Evolutionary conservation across 805 yeast genomes (phyloP).

Genomic region (Candida fluviatilis): DNA sequence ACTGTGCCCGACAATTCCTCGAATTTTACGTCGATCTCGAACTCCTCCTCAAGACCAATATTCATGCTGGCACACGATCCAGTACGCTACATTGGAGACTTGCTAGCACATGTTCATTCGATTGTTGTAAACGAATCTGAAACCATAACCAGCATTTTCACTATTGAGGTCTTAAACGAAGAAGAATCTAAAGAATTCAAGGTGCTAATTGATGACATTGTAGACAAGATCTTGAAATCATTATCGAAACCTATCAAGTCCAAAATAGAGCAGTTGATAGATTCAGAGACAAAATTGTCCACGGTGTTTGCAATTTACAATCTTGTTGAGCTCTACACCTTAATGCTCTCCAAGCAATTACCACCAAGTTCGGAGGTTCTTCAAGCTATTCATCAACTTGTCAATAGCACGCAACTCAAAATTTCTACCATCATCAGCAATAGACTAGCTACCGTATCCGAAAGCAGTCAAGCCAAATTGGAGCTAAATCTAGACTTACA

Average conservation of each 20-base stretch:
- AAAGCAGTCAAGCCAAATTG: constrained; percentile 36
- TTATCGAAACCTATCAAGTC: constrained; percentile 59
- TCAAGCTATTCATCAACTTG: constrained; percentile 19
- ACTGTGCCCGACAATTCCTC: constrained; percentile 12
- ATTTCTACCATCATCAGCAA: constrained; percentile 22
- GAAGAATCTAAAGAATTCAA: constrained; percentile 27
- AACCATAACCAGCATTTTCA: constrained; percentile 58
- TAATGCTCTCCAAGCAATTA: constrained; percentile 58
- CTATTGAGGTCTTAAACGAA: constrained; percentile 14
- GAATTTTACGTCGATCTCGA: constrained; percentile 3
- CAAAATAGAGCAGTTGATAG: constrained; percentile 62
- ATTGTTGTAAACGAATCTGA: constrained; percentile 86
- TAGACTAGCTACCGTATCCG: constrained; percentile 27
- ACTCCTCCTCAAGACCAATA: constrained; percentile 40
- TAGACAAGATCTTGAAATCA: constrained; percentile 48
- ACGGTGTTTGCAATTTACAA: constrained; percentile 56
- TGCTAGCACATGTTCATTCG: constrained; percentile 83
- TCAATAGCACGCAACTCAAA: constrained; percentile 23
- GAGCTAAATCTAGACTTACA: constrained; percentile 53
- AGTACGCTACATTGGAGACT: constrained; percentile 75
- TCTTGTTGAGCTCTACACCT: constrained; percentile 60
- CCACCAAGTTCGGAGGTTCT: constrained; percentile 16
- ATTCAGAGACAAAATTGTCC: constrained; percentile 57
- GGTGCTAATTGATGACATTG: constrained; percentile 27
- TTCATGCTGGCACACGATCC: constrained; percentile 75